A percentile compares a stretch with the other conserved stretches of the same genome.
Evolutionary conservation across 2,329 filamentous ascomycete genomes (phyloP).

Genomic region (Penicillium sp.): DNA sequence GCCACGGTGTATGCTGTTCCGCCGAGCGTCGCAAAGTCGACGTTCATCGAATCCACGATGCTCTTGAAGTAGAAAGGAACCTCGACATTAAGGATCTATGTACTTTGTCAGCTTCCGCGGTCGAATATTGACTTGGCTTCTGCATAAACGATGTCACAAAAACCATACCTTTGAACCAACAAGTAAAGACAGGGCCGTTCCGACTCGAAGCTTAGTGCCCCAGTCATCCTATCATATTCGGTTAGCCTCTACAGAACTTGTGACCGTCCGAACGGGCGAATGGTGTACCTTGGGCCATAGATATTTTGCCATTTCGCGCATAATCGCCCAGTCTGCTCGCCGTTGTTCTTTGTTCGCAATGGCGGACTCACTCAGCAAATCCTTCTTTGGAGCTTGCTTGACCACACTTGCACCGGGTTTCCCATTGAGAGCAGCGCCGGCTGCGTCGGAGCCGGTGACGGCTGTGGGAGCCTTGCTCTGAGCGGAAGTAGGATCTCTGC

Average conservation of each 20-base stretch:
- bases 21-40: constrained; percentile 80
- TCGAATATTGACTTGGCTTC: too few species aligned
- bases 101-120: constrained; percentile 22
- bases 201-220: constrained; percentile 76
- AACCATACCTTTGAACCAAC: constrained; percentile 36
- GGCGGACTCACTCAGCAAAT: constrained; percentile 59
- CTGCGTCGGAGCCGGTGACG: constrained; percentile 14
- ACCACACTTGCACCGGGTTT: constrained; percentile 21
- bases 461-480: constrained; percentile 11
- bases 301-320: constrained; percentile 95
- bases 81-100: constrained; percentile 79
- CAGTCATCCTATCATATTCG: constrained; percentile 54
- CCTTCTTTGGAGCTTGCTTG: constrained; percentile 43
- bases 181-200: constrained; percentile 74
- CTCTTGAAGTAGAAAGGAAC: constrained; percentile 99
- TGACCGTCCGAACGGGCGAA: background rate
- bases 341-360: constrained; percentile 76
- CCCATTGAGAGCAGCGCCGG: constrained; percentile 15
- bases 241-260: constrained; percentile 14
- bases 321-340: constrained; percentile 96
- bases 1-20: constrained; percentile 84
- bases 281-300: constrained; percentile 73
- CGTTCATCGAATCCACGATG: constrained; percentile 96
- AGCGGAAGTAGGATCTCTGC: constrained; percentile 11
- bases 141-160: too few species aligned